These are phyloP conservation scores for Narthecium ossifragum DNA, from an alignment of 106 monocot species.

Conservation along the genomic window DNA sequence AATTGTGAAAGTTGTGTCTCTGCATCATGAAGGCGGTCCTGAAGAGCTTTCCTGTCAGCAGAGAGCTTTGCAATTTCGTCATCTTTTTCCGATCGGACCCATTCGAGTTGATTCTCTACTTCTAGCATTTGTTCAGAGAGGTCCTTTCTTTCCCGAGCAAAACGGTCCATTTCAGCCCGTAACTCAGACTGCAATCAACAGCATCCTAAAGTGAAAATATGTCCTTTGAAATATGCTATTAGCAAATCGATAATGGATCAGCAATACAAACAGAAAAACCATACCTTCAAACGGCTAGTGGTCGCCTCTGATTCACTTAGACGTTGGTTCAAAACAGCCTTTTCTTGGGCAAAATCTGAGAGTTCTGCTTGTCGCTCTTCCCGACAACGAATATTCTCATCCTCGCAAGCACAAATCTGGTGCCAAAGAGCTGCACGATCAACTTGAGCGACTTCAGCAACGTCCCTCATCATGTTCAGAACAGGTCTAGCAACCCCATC, in stretches of 20 bases:
- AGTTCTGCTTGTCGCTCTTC: conserved; percentile 58
- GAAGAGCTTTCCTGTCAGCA: conserved; percentile 67
- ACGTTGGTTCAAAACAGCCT: conserved; percentile 40
- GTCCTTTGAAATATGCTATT: too few relatives aligned
- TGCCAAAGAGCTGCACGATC: conserved; percentile 86
- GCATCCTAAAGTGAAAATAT: conserved; percentile 6
- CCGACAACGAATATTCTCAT: conserved; percentile 62
- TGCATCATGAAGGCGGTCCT: conserved; percentile 84
- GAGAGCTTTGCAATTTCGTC: conserved; percentile 73
- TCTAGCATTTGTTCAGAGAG: conserved; percentile 61
- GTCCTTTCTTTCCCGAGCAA: conserved; percentile 66
- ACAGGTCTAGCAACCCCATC: conserved; percentile 69
- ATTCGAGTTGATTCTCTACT: conserved; percentile 86
- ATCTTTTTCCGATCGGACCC: conserved; percentile 86
- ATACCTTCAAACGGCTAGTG: conserved; percentile 67
- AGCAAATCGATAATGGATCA: not conserved
- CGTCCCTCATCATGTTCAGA: conserved; percentile 75
- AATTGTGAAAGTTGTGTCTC: conserved; percentile 80
- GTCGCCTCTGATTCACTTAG: conserved; percentile 70
- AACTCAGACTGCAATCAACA: conserved; percentile 62
- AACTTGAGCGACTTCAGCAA: conserved; percentile 63
- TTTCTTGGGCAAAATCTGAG: conserved; percentile 60
- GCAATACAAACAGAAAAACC: not conserved
- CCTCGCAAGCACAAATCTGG: conserved; percentile 68
- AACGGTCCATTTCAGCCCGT: conserved; percentile 62